Base-by-base conservation (phyloP, 306 rosid genomes). In the Lagenaria siceraria region DNA sequence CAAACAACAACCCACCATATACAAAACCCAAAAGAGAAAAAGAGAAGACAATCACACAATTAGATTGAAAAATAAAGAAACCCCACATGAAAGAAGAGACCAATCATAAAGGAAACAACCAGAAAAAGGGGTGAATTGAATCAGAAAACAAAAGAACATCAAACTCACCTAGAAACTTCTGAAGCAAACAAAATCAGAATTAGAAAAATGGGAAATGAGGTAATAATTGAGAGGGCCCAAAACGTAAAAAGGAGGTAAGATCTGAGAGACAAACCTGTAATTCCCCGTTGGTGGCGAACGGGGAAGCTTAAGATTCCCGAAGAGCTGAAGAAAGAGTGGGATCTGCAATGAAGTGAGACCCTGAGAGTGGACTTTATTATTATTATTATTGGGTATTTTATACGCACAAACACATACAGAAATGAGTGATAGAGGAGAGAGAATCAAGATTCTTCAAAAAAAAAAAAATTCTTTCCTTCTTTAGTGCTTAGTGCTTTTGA, bases 191-290 rank as follows among this genome's bases (percentile, higher is more conserved):
- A 72, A 49, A 29, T 73, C 18, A 73, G 40, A 51, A 59, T 6
- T 3, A 42, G 5, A 40, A 55, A 74, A 33, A 56, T 13, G 40
- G 21, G 36, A 29, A 73, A 31, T 48, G 64, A 54, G 42, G 74
- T 43, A 40, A 66, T 38, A 38, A 66, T 66, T 38, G 49, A 21
- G 64, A 75, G 33, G 46, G 65, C 51, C 62, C 46, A 52, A 22
- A 35, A 17, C 62, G 74, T 33, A 3, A 59, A 54, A 59, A 38
- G 22, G 79, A 1, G 51, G 8, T n/a, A 48, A 68, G 81, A 78
- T 78, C 77, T 68, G 77, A 68, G 58, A 68, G 77, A 54, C n/a
- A 40, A 9, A 68, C 81, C 81, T 66, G 77, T 7, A 71, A 71
- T 71, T 43, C 75, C 54, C 54, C 75, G n/a, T 21, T 3, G 52